These are phyloP conservation scores for Desmodesmus armatus DNA, from an alignment of 139 green algal species.

Conservation along the genomic window DNA sequence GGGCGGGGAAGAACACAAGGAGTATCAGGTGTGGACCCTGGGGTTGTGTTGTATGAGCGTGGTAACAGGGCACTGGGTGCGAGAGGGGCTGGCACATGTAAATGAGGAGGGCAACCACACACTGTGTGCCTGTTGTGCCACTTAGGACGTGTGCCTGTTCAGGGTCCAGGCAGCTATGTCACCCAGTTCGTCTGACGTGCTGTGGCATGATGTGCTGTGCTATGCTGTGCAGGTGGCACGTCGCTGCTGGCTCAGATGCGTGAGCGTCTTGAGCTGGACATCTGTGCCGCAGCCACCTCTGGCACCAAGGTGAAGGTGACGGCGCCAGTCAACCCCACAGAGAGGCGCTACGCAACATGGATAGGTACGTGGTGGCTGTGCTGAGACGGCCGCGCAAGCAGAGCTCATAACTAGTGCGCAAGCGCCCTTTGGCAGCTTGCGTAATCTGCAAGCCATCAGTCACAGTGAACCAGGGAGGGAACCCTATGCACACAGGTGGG, in stretches of 20 bases:
- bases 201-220: background rate
- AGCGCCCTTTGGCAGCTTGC: background rate
- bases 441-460: background rate
- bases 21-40: too few species aligned
- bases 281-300: slow-evolving; percentile 58
- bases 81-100: too few species aligned
- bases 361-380: slow-evolving; percentile 81
- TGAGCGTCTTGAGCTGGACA: slow-evolving; percentile 89
- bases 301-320: slow-evolving; percentile 85
- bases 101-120: too few species aligned
- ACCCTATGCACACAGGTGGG: too few species aligned
- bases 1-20: too few species aligned
- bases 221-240: slow-evolving; percentile 70
- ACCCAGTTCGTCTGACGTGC: too few species aligned
- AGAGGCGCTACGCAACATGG: slow-evolving; percentile 88
- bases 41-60: too few species aligned
- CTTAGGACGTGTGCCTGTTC: too few species aligned
- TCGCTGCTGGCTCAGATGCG: slow-evolving; percentile 72
- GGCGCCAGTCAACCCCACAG: slow-evolving; percentile 78
- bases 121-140: too few species aligned
- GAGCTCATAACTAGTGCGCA: background rate
- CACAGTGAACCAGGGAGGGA: background rate
- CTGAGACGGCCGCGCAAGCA: too few species aligned
- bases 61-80: too few species aligned
- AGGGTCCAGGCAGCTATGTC: too few species aligned